Conservation (phyloP, 1,284 basidiomycete species). For the Ceratobasidium sp. region DNA sequence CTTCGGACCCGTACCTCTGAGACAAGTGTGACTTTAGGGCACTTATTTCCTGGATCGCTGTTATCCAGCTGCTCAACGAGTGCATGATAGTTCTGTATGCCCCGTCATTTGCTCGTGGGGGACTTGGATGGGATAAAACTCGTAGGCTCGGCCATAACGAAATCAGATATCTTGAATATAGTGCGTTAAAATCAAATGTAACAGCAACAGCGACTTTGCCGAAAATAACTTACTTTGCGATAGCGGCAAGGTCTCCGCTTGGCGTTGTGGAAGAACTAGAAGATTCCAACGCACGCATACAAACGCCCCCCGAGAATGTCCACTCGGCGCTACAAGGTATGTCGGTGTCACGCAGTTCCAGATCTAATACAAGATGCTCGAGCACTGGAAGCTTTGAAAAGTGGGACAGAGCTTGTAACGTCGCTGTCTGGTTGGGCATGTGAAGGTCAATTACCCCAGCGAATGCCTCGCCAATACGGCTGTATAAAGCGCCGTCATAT, state of each 20-base stretch:
- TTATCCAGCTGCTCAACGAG: not conserved
- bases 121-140: not conserved
- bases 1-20: not conserved
- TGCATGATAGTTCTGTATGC: not conserved
- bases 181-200: not conserved
- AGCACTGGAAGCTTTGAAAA: not conserved
- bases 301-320: not conserved
- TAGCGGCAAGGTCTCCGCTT: not conserved
- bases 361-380: not conserved
- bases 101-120: no score
- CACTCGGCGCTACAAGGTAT: not conserved
- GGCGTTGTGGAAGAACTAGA: not conserved
- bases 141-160: not conserved
- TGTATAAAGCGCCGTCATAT: not conserved
- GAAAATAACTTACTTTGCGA: not conserved
- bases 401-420: not conserved
- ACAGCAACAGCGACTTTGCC: not conserved
- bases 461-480: not conserved
- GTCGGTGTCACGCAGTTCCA: not conserved
- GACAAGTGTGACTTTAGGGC: not conserved
- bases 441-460: not conserved
- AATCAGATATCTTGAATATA: not conserved
- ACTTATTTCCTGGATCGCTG: not conserved
- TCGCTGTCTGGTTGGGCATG: not conserved
- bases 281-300: not conserved